phyloP scores from a whole-genome alignment of 1,284 basidiomycete species.

The Trichosporon faecale region DNA sequence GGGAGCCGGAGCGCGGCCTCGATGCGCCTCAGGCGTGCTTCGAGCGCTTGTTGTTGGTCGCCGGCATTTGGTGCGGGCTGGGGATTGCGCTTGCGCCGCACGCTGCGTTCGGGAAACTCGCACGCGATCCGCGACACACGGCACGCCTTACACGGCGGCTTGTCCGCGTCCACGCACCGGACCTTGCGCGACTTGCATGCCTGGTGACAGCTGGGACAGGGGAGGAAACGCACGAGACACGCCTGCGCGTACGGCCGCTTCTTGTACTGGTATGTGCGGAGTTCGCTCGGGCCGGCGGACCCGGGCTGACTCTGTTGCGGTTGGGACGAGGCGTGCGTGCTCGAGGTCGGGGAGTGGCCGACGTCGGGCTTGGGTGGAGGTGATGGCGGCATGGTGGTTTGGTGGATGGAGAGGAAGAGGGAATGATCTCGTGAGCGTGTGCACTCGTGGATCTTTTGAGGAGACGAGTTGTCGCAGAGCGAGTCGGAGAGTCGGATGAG shows the following conservation, averaged over 20 bases:
- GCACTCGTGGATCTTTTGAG: too few species aligned
- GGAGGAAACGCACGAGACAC: slow-evolving; percentile 21
- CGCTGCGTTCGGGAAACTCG: slow-evolving; percentile 24
- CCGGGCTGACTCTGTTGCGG: neutral
- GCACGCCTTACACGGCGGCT: slow-evolving; percentile 29
- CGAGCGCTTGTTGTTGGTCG: slow-evolving; percentile 11
- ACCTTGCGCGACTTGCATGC: slow-evolving; percentile 31
- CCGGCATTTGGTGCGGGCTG: neutral
- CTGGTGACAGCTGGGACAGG: slow-evolving; percentile 9
- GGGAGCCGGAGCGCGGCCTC: slow-evolving; percentile 25
- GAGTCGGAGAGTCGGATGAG: too few species aligned
- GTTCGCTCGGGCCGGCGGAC: neutral
- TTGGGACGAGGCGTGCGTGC: neutral
- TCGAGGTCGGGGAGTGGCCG: neutral
- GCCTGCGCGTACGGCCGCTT: slow-evolving; percentile 30
- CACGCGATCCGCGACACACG: slow-evolving; percentile 25
- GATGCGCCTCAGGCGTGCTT: slow-evolving; percentile 23
- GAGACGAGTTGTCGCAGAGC: too few species aligned
- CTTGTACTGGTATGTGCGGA: slow-evolving; percentile 22
- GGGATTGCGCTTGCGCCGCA: slow-evolving; percentile 11
- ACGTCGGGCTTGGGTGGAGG: slow-evolving; percentile 1
- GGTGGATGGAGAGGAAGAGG: neutral
- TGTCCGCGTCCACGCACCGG: slow-evolving; percentile 27
- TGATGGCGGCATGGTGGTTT: neutral
- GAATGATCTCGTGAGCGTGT: neutral